Base-by-base conservation (phyloP, 169 alveolate species). In the Plasmodium billcollinsi region DNA sequence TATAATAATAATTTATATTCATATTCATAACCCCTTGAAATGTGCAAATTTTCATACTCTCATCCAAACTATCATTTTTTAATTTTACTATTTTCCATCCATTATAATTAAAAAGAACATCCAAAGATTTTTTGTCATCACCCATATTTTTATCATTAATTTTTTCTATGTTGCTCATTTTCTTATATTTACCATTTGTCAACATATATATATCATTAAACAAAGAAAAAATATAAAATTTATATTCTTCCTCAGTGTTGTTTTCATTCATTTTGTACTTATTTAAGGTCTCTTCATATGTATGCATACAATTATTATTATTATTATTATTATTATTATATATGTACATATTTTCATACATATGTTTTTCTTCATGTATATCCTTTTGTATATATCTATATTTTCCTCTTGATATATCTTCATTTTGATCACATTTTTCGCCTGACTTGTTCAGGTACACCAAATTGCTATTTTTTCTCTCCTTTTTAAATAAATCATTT, bases 1-100 rank as follows among this genome's bases (percentile, higher is more conserved):
- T 80, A 63, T 80, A 80, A 69, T 67, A 80, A 61, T 80, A 56
- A 73, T 71, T 80, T 1, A 80, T 54, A 43, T 80, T 80, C 83
- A 80, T 67, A 29, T 29, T 12, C 45, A 80, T 39, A 24, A 80
- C 54, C 5, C 71, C 71, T 59, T 80, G 78, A 33, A 67, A 80
- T 14, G 74, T 70, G 8, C 65, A 45, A 47, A 21, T 43, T 49
- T 21, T 24, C 50, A 9, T 33, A 24, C 15, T 33, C 47, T 50
- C 18, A 12, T 45, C 14, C 33, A 21, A 29, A 14, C 3, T 8
- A 4, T 52, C 29, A 11, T 2, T 12, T 33, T 71, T 43, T 47
- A 69, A 43, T 24, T 69, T 80, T 12, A 47, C 5, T 21, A 80
- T 69, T 18, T 18, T 45, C 90, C 90, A 80, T 24, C 47, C 63